Evolutionary conservation across 2,329 filamentous ascomycete species (phyloP).

Genomic region (Ophiocordyceps camponoti-leonardi): DNA sequence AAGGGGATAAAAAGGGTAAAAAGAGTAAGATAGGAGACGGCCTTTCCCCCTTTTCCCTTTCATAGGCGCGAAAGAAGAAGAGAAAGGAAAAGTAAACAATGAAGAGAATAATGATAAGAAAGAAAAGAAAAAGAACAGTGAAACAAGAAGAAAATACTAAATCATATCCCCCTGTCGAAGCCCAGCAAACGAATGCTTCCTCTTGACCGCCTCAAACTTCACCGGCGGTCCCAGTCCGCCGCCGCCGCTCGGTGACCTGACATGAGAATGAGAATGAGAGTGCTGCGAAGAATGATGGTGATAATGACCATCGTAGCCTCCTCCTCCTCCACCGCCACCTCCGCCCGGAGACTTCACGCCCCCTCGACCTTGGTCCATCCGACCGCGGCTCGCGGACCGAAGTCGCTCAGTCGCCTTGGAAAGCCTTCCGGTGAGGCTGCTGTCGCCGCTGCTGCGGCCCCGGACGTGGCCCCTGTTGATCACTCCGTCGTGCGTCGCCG

Average conservation of each 20-base stretch:
- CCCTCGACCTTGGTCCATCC: constrained; percentile 4
- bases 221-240: constrained; percentile 9
- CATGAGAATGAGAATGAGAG: not conserved
- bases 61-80: too few relatives aligned
- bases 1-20: too few relatives aligned
- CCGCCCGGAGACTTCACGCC: too few relatives aligned
- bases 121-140: not conserved
- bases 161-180: constrained; percentile 39
- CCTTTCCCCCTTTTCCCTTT: too few relatives aligned
- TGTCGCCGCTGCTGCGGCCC: constrained; percentile 38
- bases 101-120: not conserved
- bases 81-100: not conserved
- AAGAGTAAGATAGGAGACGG: too few relatives aligned
- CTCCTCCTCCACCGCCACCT: too few relatives aligned
- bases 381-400: constrained; percentile 39
- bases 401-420: constrained; percentile 42
- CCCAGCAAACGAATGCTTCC: constrained; percentile 29
- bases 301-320: too few relatives aligned
- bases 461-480: constrained; percentile 30
- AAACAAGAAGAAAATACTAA: constrained; percentile 11
- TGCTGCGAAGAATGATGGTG: too few relatives aligned
- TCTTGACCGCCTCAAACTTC: constrained; percentile 3
- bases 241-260: constrained; percentile 8
- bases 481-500: not conserved
- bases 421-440: constrained; percentile 33